Percentiles rank a stretch among this genome's conserved stretches.
These are phyloP conservation scores for Cystofilobasidium macerans DNA, from an alignment of 768 basidiomycete genomes.

Conservation along the genomic window DNA sequence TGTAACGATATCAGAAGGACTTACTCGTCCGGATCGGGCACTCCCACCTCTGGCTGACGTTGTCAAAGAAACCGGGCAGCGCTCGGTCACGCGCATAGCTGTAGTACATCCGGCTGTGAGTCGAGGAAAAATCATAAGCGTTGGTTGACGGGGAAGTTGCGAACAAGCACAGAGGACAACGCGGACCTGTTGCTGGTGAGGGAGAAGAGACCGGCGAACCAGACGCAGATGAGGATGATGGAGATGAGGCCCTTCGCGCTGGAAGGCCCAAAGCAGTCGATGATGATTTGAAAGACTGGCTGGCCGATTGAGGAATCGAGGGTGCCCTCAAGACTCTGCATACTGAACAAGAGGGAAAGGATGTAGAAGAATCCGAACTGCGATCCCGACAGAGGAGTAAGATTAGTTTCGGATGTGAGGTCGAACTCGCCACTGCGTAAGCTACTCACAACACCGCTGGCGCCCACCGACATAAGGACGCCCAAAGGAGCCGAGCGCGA, in stretches of 20 bases:
- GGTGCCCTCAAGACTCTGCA: slow-evolving; percentile 56
- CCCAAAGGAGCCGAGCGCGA: slow-evolving; percentile 39
- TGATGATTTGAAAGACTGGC: slow-evolving; percentile 66
- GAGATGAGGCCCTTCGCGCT: slow-evolving; percentile 62
- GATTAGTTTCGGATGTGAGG: not conserved
- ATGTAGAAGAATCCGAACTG: not conserved
- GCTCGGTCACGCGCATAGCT: slow-evolving; percentile 67
- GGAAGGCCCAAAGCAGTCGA: slow-evolving; percentile 61
- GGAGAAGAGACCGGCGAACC: slow-evolving; percentile 44
- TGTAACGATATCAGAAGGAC: no score
- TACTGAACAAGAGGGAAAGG: slow-evolving; percentile 52
- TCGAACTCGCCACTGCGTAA: slow-evolving; percentile 52
- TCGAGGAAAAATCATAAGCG: no score
- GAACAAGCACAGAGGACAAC: no score
- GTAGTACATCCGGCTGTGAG: slow-evolving; percentile 76
- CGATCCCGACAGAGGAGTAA: not conserved
- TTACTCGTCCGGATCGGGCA: slow-evolving; percentile 60
- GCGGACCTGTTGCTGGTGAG: slow-evolving; percentile 66
- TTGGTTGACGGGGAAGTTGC: no score
- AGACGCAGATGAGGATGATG: slow-evolving; percentile 50
- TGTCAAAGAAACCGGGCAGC: slow-evolving; percentile 56
- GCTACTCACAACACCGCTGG: slow-evolving; percentile 62
- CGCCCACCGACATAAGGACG: slow-evolving; percentile 54
- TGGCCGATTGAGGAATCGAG: slow-evolving; percentile 50
- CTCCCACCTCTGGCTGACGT: slow-evolving; percentile 50